Percentiles rank a stretch among this genome's conserved stretches.
phyloP scores from a whole-genome alignment of 1,284 basidiomycete genomes.

The Cutaneotrichosporon cutaneum region DNA sequence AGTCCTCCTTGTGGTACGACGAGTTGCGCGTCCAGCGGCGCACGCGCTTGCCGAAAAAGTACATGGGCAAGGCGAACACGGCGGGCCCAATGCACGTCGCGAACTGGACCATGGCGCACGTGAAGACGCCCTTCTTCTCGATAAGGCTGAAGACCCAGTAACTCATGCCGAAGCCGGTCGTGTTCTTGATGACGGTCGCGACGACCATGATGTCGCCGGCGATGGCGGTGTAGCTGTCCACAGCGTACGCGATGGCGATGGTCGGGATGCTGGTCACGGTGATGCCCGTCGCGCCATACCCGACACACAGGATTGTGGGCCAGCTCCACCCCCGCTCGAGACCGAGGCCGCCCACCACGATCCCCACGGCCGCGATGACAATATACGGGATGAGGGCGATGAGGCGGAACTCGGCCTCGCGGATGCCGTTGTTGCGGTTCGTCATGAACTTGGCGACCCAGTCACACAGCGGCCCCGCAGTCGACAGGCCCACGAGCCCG shows the following conservation, averaged over 20 bases:
- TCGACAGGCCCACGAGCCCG: conserved; percentile 21
- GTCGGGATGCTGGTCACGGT: conserved; percentile 17
- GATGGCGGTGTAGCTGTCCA: conserved; percentile 26
- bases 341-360: conserved; percentile 20
- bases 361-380: not conserved
- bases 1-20: conserved; percentile 16
- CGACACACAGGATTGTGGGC: conserved; percentile 14
- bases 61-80: conserved; percentile 20
- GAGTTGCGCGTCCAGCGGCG: conserved; percentile 18
- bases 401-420: conserved; percentile 27
- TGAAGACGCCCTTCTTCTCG: conserved; percentile 11
- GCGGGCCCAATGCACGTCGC: conserved; percentile 17
- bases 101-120: conserved; percentile 18
- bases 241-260: conserved; percentile 21
- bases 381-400: conserved; percentile 22
- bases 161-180: conserved; percentile 19
- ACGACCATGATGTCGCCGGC: conserved; percentile 26
- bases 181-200: conserved; percentile 24
- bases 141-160: conserved; percentile 21
- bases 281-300: conserved; percentile 18
- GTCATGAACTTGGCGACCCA: conserved; percentile 17
- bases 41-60: conserved; percentile 23
- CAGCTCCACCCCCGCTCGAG: conserved; percentile 17
- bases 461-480: conserved; percentile 20
- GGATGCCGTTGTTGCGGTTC: conserved; percentile 17